These are phyloP conservation scores for Naganishia albida DNA, from an alignment of 1,284 basidiomycete genomes.

Conservation along the genomic window DNA sequence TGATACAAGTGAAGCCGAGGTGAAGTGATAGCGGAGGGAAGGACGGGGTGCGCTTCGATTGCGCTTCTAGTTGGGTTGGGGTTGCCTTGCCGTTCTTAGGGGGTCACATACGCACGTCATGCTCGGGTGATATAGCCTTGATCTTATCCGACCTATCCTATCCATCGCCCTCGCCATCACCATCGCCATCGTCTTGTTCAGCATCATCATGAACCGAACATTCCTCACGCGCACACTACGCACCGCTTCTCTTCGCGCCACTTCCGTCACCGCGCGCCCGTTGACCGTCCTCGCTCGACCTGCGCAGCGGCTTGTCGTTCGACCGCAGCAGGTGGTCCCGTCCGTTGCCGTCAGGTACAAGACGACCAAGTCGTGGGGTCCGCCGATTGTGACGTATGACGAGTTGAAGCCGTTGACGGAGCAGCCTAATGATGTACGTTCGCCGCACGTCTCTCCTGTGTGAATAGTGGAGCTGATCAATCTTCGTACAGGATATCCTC, in stretches of 20 bases:
- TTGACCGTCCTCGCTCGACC: not conserved
- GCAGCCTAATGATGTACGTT: slow-evolving; percentile 74
- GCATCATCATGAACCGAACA: slow-evolving; percentile 1
- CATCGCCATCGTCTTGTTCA: not conserved
- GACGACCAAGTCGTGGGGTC: slow-evolving; percentile 59
- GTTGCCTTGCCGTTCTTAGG: no score
- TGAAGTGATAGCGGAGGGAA: not conserved
- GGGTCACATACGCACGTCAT: slow-evolving; percentile 5
- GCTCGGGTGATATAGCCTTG: not conserved
- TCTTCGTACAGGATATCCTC: slow-evolving; percentile 26
- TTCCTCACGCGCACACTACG: not conserved
- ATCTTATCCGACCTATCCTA: not conserved
- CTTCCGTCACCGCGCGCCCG: not conserved
- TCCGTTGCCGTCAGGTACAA: slow-evolving; percentile 14
- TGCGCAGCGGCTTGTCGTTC: not conserved
- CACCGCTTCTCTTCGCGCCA: not conserved
- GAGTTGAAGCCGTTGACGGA: slow-evolving; percentile 80
- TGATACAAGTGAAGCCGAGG: not conserved
- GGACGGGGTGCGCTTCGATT: not conserved
- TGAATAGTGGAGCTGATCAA: not conserved
- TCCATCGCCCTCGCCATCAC: not conserved
- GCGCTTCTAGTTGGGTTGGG: not conserved
- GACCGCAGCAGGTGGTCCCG: not conserved
- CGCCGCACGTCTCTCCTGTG: no score
- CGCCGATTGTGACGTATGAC: slow-evolving; percentile 71